Conservation (phyloP, 176 grass and related monocot genomes). For the Carex cristatella region DNA sequence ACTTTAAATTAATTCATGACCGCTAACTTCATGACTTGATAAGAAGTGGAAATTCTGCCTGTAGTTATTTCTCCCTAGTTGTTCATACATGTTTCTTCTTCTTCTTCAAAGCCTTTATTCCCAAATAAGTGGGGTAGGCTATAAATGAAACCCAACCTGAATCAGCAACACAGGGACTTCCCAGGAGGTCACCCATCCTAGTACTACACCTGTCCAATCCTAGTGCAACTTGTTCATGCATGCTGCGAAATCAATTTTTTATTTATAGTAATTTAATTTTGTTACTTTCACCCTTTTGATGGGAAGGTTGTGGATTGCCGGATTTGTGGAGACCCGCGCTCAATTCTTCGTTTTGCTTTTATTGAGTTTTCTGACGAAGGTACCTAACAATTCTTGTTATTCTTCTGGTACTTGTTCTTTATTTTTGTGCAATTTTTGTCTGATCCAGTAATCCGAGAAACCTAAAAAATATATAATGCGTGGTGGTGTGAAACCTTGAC, state of each 20-base stretch:
- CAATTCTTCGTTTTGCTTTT: slow-evolving; percentile 86
- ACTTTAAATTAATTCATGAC: background rate
- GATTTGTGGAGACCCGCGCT: slow-evolving; percentile 87
- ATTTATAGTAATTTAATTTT: slow-evolving; percentile 6
- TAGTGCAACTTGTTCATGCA: background rate
- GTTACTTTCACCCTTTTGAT: background rate
- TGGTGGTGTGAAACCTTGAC: background rate
- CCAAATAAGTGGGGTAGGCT: no score
- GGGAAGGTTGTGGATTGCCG: slow-evolving; percentile 84
- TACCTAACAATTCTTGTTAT: slow-evolving; percentile 19
- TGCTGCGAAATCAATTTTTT: background rate
- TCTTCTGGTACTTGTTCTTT: background rate
- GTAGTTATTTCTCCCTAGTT: background rate
- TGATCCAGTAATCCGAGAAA: background rate
- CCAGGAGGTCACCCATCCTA: no score
- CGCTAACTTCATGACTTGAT: background rate
- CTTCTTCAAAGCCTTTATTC: no score
- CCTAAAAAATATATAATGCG: background rate
- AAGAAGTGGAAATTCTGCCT: background rate
- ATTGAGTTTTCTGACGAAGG: slow-evolving; percentile 91
- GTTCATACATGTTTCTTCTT: no score
- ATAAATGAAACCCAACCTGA: no score
- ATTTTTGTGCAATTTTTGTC: slow-evolving; percentile 24
- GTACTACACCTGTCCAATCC: no score
- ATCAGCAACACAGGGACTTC: no score